Conservation (phyloP, 1,139 yeast species). For the Pichia sp. region DNA sequence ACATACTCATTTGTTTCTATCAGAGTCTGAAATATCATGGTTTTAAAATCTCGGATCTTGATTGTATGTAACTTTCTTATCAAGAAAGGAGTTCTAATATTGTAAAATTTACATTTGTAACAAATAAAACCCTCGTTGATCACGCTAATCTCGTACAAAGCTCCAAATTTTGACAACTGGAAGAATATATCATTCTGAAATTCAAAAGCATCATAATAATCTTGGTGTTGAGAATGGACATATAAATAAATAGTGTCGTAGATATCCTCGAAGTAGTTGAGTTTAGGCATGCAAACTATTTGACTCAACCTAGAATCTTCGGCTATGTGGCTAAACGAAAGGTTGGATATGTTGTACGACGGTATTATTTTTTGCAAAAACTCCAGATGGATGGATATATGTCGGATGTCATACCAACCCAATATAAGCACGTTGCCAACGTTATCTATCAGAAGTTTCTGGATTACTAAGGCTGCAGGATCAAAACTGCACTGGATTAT, state of each 20-base stretch:
- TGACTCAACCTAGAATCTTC: slow-evolving; percentile 10
- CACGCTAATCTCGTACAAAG: slow-evolving; percentile 22
- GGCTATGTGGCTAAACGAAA: slow-evolving; percentile 14
- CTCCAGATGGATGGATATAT: slow-evolving; percentile 16
- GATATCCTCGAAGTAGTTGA: slow-evolving; percentile 22
- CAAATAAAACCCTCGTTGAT: slow-evolving; percentile 13
- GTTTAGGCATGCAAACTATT: slow-evolving; percentile 17
- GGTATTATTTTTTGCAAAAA: slow-evolving; percentile 15
- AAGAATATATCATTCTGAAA: slow-evolving; percentile 18
- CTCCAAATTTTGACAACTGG: slow-evolving; percentile 27
- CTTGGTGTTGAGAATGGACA: slow-evolving; percentile 5
- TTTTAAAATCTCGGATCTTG: slow-evolving; percentile 6
- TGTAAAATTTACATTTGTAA: slow-evolving; percentile 34
- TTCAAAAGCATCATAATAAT: slow-evolving; percentile 1
- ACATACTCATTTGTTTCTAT: slow-evolving; percentile 18
- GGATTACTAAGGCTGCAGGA: slow-evolving; percentile 1
- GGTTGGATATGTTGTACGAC: slow-evolving; percentile 3
- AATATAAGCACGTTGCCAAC: slow-evolving; percentile 14
- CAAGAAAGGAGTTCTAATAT: slow-evolving; percentile 33
- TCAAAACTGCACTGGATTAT: slow-evolving; percentile 4
- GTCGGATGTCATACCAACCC: slow-evolving; percentile 27
- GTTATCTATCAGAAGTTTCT: slow-evolving; percentile 11
- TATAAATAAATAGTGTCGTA: slow-evolving; percentile 21
- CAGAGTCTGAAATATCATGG: slow-evolving; percentile 19
- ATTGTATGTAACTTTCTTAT: slow-evolving; percentile 21